Conservation (phyloP, 148 eudicot genomes). For the Rhododendron griersonianum region DNA sequence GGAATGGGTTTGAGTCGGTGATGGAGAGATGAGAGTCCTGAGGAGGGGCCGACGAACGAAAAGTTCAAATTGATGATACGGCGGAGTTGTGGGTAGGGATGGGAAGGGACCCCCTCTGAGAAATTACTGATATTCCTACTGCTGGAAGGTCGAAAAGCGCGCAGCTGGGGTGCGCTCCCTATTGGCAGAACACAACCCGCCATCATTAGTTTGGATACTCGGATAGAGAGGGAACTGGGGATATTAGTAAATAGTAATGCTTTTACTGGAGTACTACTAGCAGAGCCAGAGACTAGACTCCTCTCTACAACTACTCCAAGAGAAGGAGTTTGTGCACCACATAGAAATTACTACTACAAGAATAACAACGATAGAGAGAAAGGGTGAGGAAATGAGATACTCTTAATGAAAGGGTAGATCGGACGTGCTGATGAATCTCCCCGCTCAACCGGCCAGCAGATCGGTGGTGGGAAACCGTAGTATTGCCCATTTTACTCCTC, state of each 20-base stretch:
- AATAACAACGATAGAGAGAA: neutral
- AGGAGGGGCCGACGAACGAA: neutral
- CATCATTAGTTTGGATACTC: slow-evolving; percentile 6
- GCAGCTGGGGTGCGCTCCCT: slow-evolving; percentile 19
- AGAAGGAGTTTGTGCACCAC: neutral
- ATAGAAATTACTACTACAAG: neutral
- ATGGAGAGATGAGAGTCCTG: neutral
- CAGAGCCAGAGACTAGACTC: neutral
- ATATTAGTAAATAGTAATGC: too few relatives aligned
- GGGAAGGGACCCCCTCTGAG: neutral
- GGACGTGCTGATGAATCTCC: too few relatives aligned
- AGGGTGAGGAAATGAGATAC: neutral
- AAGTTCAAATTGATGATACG: neutral
- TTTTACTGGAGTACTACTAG: neutral
- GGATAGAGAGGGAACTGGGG: neutral
- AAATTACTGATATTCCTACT: neutral
- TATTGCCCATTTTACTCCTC: neutral
- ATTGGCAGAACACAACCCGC: slow-evolving; percentile 14
- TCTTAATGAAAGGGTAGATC: too few relatives aligned
- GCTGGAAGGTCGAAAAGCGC: slow-evolving; percentile 1
- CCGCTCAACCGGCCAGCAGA: too few relatives aligned
- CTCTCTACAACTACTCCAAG: neutral
- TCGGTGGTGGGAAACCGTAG: neutral
- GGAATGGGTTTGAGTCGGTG: slow-evolving; percentile 29
- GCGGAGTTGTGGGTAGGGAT: neutral